Evolutionary conservation across 1,284 basidiomycete species (phyloP).

Genomic region (Ceratorhiza oryzae-sativae): DNA sequence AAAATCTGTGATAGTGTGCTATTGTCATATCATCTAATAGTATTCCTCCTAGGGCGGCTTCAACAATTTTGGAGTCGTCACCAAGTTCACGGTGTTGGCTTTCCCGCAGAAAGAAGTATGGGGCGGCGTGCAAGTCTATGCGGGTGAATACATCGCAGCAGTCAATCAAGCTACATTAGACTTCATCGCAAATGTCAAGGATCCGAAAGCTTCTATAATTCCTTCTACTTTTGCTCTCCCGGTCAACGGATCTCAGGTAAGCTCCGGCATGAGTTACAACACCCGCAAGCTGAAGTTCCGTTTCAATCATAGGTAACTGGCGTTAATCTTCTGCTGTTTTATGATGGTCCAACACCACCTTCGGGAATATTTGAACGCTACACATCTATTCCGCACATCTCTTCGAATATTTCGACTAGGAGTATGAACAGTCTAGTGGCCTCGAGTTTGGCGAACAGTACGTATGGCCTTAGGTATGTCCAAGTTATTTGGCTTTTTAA

Average conservation of each 20-base stretch:
- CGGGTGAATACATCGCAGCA: slow-evolving; percentile 50
- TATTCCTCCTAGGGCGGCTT: slow-evolving; percentile 14
- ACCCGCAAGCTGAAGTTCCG: not conserved
- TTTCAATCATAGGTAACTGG: slow-evolving; percentile 49
- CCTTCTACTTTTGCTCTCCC: slow-evolving; percentile 48
- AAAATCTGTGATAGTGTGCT: not conserved
- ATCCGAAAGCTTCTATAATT: slow-evolving; percentile 66
- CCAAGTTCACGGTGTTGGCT: slow-evolving; percentile 61
- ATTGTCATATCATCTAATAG: slow-evolving; percentile 44
- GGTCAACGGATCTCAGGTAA: not conserved
- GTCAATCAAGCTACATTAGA: slow-evolving; percentile 58
- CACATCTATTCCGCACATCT: slow-evolving; percentile 53
- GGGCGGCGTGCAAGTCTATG: slow-evolving; percentile 57
- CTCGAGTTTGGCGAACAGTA: slow-evolving; percentile 53
- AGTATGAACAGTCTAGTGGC: slow-evolving; percentile 56
- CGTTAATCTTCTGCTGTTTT: slow-evolving; percentile 56
- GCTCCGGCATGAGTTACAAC: not conserved
- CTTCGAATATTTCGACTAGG: slow-evolving; percentile 53
- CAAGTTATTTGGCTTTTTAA: not conserved
- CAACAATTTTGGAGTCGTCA: slow-evolving; percentile 59
- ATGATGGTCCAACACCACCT: slow-evolving; percentile 60
- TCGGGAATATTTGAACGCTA: slow-evolving; percentile 60
- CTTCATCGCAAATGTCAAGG: slow-evolving; percentile 58
- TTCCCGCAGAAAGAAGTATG: slow-evolving; percentile 65
- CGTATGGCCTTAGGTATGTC: slow-evolving; percentile 54